phyloP scores from a whole-genome alignment of 768 basidiomycete species.

The Phaeolepiota aurea region DNA sequence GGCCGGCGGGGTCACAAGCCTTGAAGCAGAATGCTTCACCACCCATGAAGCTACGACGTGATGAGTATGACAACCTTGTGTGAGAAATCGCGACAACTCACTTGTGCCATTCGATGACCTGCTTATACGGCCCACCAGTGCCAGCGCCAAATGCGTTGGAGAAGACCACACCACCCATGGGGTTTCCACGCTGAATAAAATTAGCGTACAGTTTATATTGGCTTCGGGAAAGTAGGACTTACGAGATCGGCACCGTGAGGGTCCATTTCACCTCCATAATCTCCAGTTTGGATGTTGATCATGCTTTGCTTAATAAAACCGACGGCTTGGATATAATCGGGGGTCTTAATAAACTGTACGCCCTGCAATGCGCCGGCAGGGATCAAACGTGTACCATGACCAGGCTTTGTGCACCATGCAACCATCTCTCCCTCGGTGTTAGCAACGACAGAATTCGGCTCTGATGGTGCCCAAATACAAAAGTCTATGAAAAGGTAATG shows the following conservation, averaged over 20 bases:
- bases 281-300: slow-evolving; percentile 38
- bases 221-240: background rate
- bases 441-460: slow-evolving; percentile 43
- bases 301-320: slow-evolving; percentile 47
- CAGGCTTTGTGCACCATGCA: slow-evolving; percentile 63
- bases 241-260: slow-evolving; percentile 47
- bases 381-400: slow-evolving; percentile 62
- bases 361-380: slow-evolving; percentile 54
- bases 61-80: slow-evolving; percentile 4
- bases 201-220: slow-evolving; percentile 13
- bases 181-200: slow-evolving; percentile 51
- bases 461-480: slow-evolving; percentile 53
- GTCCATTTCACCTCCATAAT: slow-evolving; percentile 67
- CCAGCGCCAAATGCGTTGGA: slow-evolving; percentile 36
- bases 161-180: slow-evolving; percentile 56
- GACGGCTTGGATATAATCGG: slow-evolving; percentile 44
- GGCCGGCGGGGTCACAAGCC: slow-evolving; percentile 47
- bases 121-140: slow-evolving; percentile 30
- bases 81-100: slow-evolving; percentile 15
- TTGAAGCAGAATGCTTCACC: slow-evolving; percentile 56
- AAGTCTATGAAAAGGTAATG: slow-evolving; percentile 37
- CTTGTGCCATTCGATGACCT: slow-evolving; percentile 59
- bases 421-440: slow-evolving; percentile 62
- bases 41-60: slow-evolving; percentile 14
- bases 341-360: slow-evolving; percentile 50